Evolutionary conservation across 306 rosid species (phyloP).

Genomic region (Sechiopsis laciniata): DNA sequence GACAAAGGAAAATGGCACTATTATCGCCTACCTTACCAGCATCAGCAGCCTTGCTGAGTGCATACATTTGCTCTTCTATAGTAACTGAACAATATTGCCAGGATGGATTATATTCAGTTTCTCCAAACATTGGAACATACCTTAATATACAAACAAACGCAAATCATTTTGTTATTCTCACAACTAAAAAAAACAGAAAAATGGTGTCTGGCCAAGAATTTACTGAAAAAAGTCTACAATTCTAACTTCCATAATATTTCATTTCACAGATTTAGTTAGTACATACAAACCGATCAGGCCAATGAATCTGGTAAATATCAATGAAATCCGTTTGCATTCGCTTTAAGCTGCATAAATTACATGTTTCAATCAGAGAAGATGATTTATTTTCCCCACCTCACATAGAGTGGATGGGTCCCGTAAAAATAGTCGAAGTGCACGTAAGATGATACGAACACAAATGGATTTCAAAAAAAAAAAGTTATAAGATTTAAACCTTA

Average conservation of each 20-base stretch:
- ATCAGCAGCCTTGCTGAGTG: slow-evolving; percentile 54
- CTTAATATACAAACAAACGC: slow-evolving; percentile 34
- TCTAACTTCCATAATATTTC: slow-evolving; percentile 3
- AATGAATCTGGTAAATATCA: slow-evolving; percentile 88
- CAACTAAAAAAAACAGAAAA: neutral
- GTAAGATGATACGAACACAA: too few species aligned
- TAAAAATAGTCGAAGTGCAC: too few species aligned
- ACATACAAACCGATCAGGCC: slow-evolving; percentile 98
- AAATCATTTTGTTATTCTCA: neutral
- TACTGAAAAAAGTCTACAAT: neutral
- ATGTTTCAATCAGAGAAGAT: slow-evolving; percentile 23
- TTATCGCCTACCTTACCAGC: slow-evolving; percentile 59
- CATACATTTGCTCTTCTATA: slow-evolving; percentile 71
- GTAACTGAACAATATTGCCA: slow-evolving; percentile 53
- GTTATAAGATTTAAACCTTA: neutral
- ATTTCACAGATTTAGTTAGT: slow-evolving; percentile 23
- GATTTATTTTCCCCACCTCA: slow-evolving; percentile 4
- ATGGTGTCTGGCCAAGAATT: neutral
- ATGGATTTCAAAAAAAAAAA: too few species aligned
- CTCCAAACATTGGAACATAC: slow-evolving; percentile 90
- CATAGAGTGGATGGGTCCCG: neutral
- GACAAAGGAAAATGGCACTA: slow-evolving; percentile 18
- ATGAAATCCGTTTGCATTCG: slow-evolving; percentile 70
- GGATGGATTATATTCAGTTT: slow-evolving; percentile 68
- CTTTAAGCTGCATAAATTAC: slow-evolving; percentile 54